Percentiles rank a stretch among this genome's conserved stretches.
phyloP scores from a whole-genome alignment of 2,329 filamentous ascomycete genomes.

The Hymenoscyphus scutula region DNA sequence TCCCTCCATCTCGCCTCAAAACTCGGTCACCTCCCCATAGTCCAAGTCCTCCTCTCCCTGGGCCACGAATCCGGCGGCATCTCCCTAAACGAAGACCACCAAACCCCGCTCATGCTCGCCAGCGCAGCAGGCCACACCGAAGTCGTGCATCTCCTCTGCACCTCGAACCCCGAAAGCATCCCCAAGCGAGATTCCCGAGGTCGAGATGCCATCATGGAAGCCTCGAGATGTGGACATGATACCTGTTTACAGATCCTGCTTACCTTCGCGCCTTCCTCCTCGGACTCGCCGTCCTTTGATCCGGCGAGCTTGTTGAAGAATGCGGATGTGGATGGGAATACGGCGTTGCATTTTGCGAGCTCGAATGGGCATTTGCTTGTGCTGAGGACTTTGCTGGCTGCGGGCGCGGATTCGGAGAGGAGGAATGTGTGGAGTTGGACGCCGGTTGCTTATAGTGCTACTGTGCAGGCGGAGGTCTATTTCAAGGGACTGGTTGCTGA shows the following conservation, averaged over 20 bases:
- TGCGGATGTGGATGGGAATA: conserved; percentile 74
- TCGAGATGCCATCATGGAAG: conserved; percentile 70
- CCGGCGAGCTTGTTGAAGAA: conserved; percentile 42
- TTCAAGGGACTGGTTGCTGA: conserved; percentile 74
- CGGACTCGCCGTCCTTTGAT: conserved; percentile 2
- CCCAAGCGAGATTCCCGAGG: conserved; percentile 63
- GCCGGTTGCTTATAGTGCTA: conserved; percentile 78
- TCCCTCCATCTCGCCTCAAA: conserved; percentile 78
- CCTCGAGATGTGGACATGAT: conserved; percentile 58
- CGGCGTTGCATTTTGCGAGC: conserved; percentile 81
- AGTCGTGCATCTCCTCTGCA: conserved; percentile 69
- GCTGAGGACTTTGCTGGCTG: conserved; percentile 71
- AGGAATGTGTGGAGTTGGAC: conserved; percentile 79
- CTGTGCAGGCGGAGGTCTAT: conserved; percentile 80
- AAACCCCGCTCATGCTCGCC: conserved; percentile 81
- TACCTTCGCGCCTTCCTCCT: conserved; percentile 50
- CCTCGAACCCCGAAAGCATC: conserved; percentile 50
- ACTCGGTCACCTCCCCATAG: conserved; percentile 68
- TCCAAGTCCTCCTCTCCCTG: conserved; percentile 65
- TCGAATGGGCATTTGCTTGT: conserved; percentile 78
- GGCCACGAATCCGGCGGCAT: conserved; percentile 70
- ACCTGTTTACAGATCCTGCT: conserved; percentile 64
- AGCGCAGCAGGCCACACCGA: conserved; percentile 67
- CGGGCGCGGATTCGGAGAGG: conserved; percentile 71
- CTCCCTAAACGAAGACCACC: conserved; percentile 73